A percentile compares a stretch with the other conserved stretches of the same genome.
These are phyloP conservation scores for Eucalyptus marginata DNA, from an alignment of 345 rosid genomes.

Conservation along the genomic window DNA sequence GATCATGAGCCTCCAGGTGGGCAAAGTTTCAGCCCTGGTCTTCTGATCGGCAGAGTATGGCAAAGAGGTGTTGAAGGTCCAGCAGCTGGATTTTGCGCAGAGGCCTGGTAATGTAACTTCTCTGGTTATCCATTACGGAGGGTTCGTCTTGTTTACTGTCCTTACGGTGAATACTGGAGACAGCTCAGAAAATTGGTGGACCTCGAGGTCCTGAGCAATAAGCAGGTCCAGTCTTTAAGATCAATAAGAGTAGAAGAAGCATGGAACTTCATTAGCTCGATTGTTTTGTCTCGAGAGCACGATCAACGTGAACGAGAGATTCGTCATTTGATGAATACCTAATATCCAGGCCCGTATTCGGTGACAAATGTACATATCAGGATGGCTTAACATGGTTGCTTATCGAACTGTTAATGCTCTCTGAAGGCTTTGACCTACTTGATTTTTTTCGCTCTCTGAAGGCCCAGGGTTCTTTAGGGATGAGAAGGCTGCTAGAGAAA, in stretches of 20 bases:
- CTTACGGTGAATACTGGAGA: neutral
- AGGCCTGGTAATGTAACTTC: slow-evolving; percentile 8
- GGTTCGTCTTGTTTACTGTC: neutral
- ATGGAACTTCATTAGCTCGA: neutral
- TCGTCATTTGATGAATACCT: neutral
- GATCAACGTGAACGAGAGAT: neutral
- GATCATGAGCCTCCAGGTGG: slow-evolving; percentile 4
- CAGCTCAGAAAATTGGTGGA: neutral
- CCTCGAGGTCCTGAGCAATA: neutral
- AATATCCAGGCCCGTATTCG: neutral
- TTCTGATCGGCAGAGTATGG: slow-evolving; percentile 11
- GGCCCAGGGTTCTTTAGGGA: neutral
- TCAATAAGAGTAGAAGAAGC: neutral
- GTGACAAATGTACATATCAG: neutral
- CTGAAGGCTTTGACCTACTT: neutral
- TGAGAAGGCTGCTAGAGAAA: neutral
- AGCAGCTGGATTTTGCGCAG: slow-evolving; percentile 2
- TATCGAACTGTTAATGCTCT: neutral
- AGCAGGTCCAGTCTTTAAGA: neutral
- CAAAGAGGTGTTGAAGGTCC: slow-evolving; percentile 1
- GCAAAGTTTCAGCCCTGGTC: neutral
- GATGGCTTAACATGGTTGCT: neutral
- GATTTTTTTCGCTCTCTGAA: slow-evolving; percentile 2
- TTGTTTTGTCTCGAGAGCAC: neutral
- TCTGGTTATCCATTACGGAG: neutral